Percentiles rank a stretch among this genome's conserved stretches.
Evolutionary conservation across 768 basidiomycete species (phyloP).

Genomic region (Pleurotus djamor): DNA sequence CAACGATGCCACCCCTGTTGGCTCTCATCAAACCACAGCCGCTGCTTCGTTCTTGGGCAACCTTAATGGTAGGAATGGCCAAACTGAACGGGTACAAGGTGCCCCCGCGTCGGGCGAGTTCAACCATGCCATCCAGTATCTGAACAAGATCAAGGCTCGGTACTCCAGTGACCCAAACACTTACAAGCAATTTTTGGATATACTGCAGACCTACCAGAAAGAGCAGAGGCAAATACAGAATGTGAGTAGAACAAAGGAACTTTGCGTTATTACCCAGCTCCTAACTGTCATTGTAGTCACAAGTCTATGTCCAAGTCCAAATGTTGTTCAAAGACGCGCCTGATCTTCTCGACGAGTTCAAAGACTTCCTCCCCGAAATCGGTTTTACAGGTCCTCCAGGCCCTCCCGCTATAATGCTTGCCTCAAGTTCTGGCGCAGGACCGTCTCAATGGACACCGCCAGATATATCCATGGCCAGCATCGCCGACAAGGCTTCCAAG

Average conservation of each 20-base stretch:
- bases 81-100: conserved; percentile 40
- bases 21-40: conserved; percentile 45
- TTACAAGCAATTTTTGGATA: conserved; percentile 88
- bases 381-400: conserved; percentile 37
- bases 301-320: conserved; percentile 82
- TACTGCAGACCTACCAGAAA: conserved; percentile 85
- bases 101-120: conserved; percentile 65
- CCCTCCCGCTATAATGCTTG: conserved; percentile 42
- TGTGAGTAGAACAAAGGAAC: conserved; percentile 39
- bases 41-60: conserved; percentile 68
- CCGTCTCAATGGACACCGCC: conserved; percentile 36
- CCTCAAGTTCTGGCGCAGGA: conserved; percentile 29
- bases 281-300: conserved; percentile 38
- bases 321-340: conserved; percentile 78
- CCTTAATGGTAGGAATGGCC: conserved; percentile 40
- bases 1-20: conserved; percentile 44
- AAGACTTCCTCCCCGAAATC: conserved; percentile 74
- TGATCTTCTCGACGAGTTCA: conserved; percentile 79
- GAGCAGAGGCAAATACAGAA: conserved; percentile 74
- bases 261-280: conserved; percentile 2
- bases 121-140: conserved; percentile 93
- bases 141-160: conserved; percentile 97
- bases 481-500: conserved; percentile 36
- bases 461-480: conserved; percentile 31
- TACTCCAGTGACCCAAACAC: conserved; percentile 89